Evolutionary conservation across 352 stramenopile genomes (phyloP).

Genomic region (Phytophthora sansomeana): DNA sequence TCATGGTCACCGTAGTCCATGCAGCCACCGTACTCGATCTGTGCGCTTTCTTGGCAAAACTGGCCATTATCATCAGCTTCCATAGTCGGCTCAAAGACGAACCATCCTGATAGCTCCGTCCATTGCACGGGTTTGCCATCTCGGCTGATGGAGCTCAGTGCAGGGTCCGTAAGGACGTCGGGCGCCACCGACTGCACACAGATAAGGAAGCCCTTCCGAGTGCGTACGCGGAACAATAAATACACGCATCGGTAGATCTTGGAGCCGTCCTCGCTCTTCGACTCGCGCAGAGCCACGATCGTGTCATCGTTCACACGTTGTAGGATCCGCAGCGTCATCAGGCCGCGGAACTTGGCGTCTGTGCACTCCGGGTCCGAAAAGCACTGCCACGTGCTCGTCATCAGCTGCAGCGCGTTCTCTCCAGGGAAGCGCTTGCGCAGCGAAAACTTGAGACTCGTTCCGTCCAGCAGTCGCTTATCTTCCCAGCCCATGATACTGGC

Average conservation of each 20-base stretch:
- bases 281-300: conserved; percentile 71
- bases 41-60: conserved; percentile 51
- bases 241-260: conserved; percentile 75
- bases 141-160: conserved; percentile 31
- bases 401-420: conserved; percentile 48
- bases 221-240: conserved; percentile 77
- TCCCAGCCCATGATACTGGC: conserved; percentile 71
- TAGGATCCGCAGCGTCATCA: conserved; percentile 69
- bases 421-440: conserved; percentile 64
- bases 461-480: conserved; percentile 65
- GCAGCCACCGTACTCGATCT: conserved; percentile 74
- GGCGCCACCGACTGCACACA: conserved; percentile 65
- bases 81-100: conserved; percentile 61
- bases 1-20: conserved; percentile 66
- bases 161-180: conserved; percentile 36
- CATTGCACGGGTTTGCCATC: conserved; percentile 65
- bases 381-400: conserved; percentile 75
- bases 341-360: conserved; percentile 63
- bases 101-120: conserved; percentile 77
- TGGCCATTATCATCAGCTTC: conserved; percentile 4
- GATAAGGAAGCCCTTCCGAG: conserved; percentile 68
- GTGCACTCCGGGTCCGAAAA: conserved; percentile 71
- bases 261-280: conserved; percentile 43
- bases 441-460: conserved; percentile 68
- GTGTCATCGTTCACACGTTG: conserved; percentile 79